Conservation (phyloP, 768 basidiomycete genomes). For the Leccinum subgranulosum region DNA sequence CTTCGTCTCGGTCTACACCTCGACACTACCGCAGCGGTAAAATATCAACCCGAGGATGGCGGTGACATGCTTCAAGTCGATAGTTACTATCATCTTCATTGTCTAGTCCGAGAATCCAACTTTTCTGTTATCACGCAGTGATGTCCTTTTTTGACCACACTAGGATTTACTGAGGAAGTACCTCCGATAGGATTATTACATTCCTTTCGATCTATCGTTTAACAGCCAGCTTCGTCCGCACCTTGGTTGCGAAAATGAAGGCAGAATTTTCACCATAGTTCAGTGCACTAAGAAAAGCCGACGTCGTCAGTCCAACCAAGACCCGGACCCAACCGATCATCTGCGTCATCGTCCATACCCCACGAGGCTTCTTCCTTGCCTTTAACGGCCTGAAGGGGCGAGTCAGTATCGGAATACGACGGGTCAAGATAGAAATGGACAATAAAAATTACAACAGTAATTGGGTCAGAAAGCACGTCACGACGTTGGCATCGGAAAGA, state of each 20-base stretch:
- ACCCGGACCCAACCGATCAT: constrained; percentile 20
- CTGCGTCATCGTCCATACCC: constrained; percentile 29
- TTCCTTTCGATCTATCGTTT: too few species aligned
- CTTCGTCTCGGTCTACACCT: too few species aligned
- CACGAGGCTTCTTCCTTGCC: constrained; percentile 28
- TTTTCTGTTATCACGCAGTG: too few species aligned
- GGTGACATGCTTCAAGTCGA: too few species aligned
- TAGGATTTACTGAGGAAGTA: too few species aligned
- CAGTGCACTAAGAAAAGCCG: constrained; percentile 15
- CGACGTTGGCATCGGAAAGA: not conserved
- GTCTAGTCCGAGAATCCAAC: too few species aligned
- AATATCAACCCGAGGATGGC: too few species aligned
- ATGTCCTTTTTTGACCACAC: too few species aligned
- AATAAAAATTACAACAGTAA: not conserved
- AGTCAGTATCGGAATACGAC: not conserved
- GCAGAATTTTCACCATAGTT: not conserved
- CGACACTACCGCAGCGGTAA: too few species aligned
- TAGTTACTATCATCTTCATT: too few species aligned
- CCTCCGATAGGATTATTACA: too few species aligned
- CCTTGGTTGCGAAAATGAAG: not conserved
- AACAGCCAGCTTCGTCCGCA: too few species aligned
- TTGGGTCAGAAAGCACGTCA: not conserved
- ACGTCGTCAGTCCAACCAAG: constrained; percentile 28
- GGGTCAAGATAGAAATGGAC: not conserved
- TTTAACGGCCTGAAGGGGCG: constrained; percentile 24